Percentiles rank a stretch among this genome's conserved stretches.
These are phyloP conservation scores for Aspergillus sp. DNA, from an alignment of 2,329 filamentous ascomycete species.

Conservation along the genomic window DNA sequence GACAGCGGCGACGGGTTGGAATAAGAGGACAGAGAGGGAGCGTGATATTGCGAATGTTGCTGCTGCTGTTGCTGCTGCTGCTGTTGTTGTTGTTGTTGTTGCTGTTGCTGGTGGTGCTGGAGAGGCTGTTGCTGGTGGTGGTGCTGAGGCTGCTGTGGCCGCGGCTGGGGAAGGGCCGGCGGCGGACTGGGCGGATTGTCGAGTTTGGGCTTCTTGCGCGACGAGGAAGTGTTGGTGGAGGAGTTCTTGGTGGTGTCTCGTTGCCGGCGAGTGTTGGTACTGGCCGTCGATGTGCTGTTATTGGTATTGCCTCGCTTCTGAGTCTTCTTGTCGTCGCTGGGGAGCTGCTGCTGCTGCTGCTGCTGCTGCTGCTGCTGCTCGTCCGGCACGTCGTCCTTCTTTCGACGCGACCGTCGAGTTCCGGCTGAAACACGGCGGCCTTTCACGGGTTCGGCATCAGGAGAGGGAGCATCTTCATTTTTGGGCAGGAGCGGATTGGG, in stretches of 20 bases:
- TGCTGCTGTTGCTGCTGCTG: slow-evolving; percentile 9
- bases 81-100: slow-evolving; percentile 13
- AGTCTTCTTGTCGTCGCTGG: slow-evolving; percentile 18
- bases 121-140: slow-evolving; percentile 4
- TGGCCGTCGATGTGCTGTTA: background rate
- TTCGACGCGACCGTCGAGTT: slow-evolving; percentile 31
- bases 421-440: slow-evolving; percentile 23
- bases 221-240: slow-evolving; percentile 6
- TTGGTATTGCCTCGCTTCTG: slow-evolving; percentile 13
- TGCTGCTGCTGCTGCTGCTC: slow-evolving; percentile 9
- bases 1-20: slow-evolving; percentile 16
- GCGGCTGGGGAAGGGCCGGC: slow-evolving; percentile 5
- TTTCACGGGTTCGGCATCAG: too few relatives aligned
- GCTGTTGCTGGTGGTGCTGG: slow-evolving; percentile 2
- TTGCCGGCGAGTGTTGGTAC: slow-evolving; percentile 17
- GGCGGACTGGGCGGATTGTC: slow-evolving; percentile 11
- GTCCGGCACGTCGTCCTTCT: slow-evolving; percentile 28
- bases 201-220: slow-evolving; percentile 44
- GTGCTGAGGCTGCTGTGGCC: slow-evolving; percentile 7
- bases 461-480: too few relatives aligned
- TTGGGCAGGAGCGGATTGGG: too few relatives aligned
- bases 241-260: background rate
- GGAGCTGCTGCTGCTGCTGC: slow-evolving; percentile 17
- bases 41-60: background rate
- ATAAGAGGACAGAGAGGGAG: slow-evolving; percentile 11